Evolutionary conservation across 352 stramenopile genomes (phyloP).

Genomic region (Phytophthora podocarpi): DNA sequence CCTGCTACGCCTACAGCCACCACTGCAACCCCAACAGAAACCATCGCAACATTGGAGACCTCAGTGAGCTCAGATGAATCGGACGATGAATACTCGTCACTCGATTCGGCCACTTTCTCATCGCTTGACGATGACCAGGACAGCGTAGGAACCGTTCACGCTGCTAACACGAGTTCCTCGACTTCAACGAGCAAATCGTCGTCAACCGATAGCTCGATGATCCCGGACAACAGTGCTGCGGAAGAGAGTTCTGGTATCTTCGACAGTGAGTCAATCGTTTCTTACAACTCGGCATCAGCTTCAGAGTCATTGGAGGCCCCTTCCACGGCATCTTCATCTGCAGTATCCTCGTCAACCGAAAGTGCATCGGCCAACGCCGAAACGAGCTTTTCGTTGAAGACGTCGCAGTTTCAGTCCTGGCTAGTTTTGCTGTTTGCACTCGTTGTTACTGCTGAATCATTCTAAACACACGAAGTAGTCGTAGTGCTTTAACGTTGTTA

Average conservation of each 20-base stretch:
- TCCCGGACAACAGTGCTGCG: background rate
- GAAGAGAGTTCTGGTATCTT: constrained; percentile 10
- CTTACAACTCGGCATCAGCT: constrained; percentile 7
- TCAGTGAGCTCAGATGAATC: background rate
- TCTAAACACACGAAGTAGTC: no score
- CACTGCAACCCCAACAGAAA: background rate
- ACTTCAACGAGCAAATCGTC: background rate
- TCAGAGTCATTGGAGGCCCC: no score
- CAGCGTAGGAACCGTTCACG: constrained; percentile 18
- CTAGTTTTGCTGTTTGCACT: background rate
- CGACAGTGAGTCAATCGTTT: constrained; percentile 5
- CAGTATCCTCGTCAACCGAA: constrained; percentile 9
- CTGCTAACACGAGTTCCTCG: constrained; percentile 4
- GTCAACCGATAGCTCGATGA: background rate
- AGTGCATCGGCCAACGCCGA: constrained; percentile 16
- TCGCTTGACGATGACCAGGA: background rate
- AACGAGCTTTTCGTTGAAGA: background rate
- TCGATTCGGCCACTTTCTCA: constrained; percentile 9
- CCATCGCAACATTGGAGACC: background rate
- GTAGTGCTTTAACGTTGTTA: background rate
- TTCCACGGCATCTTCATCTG: no score
- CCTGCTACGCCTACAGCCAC: background rate
- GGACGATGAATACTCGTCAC: background rate
- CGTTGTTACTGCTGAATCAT: background rate
- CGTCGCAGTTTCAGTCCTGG: background rate